Evolutionary conservation across 768 basidiomycete species (phyloP).

Genomic region (Tephrocybe rancida): DNA sequence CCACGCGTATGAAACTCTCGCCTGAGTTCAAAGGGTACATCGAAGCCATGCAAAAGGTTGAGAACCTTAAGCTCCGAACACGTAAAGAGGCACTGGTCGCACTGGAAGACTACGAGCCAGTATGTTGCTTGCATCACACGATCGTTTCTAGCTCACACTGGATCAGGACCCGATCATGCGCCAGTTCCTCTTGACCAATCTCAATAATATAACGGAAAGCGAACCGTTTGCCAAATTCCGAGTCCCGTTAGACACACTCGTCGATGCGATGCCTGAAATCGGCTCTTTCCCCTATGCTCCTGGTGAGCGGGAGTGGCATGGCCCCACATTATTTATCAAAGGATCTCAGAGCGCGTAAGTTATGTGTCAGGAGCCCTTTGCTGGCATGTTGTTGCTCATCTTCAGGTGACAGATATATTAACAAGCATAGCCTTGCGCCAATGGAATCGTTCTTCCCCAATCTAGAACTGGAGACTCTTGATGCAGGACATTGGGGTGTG

Average conservation of each 20-base stretch:
- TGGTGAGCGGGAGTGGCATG: slow-evolving; percentile 50
- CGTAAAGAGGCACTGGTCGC: slow-evolving; percentile 69
- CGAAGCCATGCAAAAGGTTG: slow-evolving; percentile 70
- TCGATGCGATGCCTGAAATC: slow-evolving; percentile 57
- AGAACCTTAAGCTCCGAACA: slow-evolving; percentile 49
- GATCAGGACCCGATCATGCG: slow-evolving; percentile 67
- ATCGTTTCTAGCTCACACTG: neutral
- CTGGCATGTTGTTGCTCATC: neutral
- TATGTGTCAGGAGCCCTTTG: no score
- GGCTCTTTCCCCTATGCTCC: slow-evolving; percentile 77
- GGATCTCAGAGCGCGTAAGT: slow-evolving; percentile 72
- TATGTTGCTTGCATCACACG: slow-evolving; percentile 26
- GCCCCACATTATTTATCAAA: slow-evolving; percentile 71
- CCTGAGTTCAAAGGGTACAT: slow-evolving; percentile 67
- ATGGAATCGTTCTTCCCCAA: slow-evolving; percentile 72
- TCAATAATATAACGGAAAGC: slow-evolving; percentile 36
- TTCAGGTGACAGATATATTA: slow-evolving; percentile 61
- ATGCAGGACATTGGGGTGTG: slow-evolving; percentile 85
- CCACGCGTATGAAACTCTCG: slow-evolving; percentile 52
- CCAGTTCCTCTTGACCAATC: slow-evolving; percentile 83
- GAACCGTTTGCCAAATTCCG: slow-evolving; percentile 55
- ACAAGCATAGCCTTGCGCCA: slow-evolving; percentile 62
- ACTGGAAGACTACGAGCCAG: slow-evolving; percentile 62
- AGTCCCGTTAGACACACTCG: slow-evolving; percentile 68
- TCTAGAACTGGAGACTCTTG: slow-evolving; percentile 59